Evolutionary conservation across 2,329 filamentous ascomycete species (phyloP), one percentile per base, ranked within the genome.

Genomic region (Fusarium lyarnte): DNA sequence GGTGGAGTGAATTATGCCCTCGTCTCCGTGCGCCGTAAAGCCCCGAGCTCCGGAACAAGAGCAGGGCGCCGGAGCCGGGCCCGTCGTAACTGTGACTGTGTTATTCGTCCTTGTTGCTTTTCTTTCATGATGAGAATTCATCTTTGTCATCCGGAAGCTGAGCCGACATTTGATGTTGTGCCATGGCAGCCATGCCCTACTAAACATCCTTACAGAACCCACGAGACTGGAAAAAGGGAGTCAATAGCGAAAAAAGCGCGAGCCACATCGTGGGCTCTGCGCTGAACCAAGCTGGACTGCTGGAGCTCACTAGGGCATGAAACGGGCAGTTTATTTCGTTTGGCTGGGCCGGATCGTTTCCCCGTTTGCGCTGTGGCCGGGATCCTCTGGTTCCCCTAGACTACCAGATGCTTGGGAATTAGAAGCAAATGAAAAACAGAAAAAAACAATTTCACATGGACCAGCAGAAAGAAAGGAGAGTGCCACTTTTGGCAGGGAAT

Each of bases 361-460:
- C 75, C 75, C 74, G 72, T 74, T 63, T 69, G 39, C 60, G 60
- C 67, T 65, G 69, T 73, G 62, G 66, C 53, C 57, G 53, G 45
- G 61, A 46, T 55, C 55, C 65, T 69, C 61, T 74, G 63, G 69
- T 77, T 66, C 74, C 75, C 75, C 70, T 76, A 66, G 75, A 66
- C 72, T 76, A 77, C 72, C 74, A 66, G 72, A 66, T 70, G 49
- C 69, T 63, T 76, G 74, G 70, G 70, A 72, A 74, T 74, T 68
- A 63, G 53, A 67, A 72, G 41, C 75, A 62, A 71, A 73, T 71
- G 55, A 72, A 51, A 49, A 63, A 53, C 41, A 68, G 46, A 46
- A 53, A 62, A 74, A 69, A 66, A 63, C 59, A 72, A 74, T 74
- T 69, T 72, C 33, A 72, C 67, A 55, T 43, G 52, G 52, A n/a